phyloP scores from a whole-genome alignment of 441 rosid genomes.

The Aleurites moluccanus region DNA sequence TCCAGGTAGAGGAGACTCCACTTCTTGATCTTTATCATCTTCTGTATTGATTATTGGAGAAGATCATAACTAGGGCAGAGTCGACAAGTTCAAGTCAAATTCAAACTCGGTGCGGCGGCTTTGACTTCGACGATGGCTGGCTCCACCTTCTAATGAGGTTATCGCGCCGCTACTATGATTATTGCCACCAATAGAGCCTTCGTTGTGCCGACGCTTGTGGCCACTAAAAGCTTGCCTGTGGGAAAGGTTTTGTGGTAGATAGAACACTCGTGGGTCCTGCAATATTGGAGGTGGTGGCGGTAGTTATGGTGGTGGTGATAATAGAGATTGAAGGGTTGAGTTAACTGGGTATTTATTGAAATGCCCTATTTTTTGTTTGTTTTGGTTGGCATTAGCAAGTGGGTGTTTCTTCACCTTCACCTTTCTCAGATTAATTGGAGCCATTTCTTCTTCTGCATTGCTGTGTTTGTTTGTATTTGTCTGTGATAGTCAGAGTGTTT shows the following conservation, averaged over 20 bases:
- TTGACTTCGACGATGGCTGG: conserved; percentile 45
- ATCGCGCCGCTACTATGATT: conserved; percentile 7
- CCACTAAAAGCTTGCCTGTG: conserved; percentile 90
- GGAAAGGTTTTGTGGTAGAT: conserved; percentile 70
- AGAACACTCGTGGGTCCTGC: conserved; percentile 67
- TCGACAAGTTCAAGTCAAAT: conserved; percentile 60
- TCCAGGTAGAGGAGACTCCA: conserved; percentile 58
- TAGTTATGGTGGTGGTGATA: conserved; percentile 17
- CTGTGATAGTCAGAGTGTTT: no score
- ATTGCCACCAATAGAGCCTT: conserved; percentile 45
- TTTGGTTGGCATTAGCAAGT: no score
- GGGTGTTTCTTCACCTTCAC: no score
- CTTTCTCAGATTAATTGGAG: no score
- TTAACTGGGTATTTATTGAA: no score
- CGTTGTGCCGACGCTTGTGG: conserved; percentile 83
- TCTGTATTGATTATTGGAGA: background rate
- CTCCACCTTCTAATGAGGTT: conserved; percentile 36
- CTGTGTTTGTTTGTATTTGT: no score
- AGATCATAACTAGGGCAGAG: conserved; percentile 42
- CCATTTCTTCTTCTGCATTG: no score
- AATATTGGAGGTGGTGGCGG: conserved; percentile 18
- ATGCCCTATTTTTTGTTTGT: no score
- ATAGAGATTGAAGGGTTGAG: conserved; percentile 24
- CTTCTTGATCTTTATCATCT: conserved; percentile 50
- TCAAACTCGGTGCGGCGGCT: conserved; percentile 31